phyloP scores from a whole-genome alignment of 2,329 filamentous ascomycete species.

The Aspergillus neoniger region DNA sequence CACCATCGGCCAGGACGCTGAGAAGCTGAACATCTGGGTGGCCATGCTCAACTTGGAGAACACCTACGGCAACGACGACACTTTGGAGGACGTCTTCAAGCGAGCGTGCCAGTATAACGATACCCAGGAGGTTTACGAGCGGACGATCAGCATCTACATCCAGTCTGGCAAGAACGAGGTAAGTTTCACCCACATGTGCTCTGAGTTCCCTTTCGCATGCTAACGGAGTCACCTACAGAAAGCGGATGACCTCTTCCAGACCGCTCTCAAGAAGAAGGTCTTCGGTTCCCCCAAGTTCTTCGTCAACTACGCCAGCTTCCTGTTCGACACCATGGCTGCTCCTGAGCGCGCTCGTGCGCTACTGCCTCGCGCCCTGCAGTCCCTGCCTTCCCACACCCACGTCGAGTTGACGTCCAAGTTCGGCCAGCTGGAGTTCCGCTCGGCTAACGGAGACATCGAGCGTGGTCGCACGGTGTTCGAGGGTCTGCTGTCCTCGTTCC shows the following conservation, averaged over 20 bases:
- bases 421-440: constrained; percentile 87
- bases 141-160: constrained; percentile 91
- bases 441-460: constrained; percentile 78
- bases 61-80: constrained; percentile 80
- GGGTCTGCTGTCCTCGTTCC: constrained; percentile 77
- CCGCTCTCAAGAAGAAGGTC: constrained; percentile 88
- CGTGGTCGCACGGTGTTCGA: constrained; percentile 94
- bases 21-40: constrained; percentile 95
- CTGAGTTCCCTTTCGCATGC: neutral
- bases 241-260: constrained; percentile 84
- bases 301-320: constrained; percentile 92
- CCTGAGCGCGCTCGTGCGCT: constrained; percentile 76
- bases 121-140: constrained; percentile 82
- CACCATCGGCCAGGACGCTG: constrained; percentile 83
- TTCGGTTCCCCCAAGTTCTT: constrained; percentile 78
- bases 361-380: constrained; percentile 80
- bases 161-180: constrained; percentile 82
- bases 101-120: constrained; percentile 94
- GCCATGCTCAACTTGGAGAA: constrained; percentile 93
- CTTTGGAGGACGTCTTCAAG: constrained; percentile 82
- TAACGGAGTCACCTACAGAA: constrained; percentile 58
- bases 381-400: constrained; percentile 69
- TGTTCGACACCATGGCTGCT: constrained; percentile 71
- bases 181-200: constrained; percentile 41
- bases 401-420: constrained; percentile 82